phyloP scores from a whole-genome alignment of 208 protist genomes.

The Crithidia brevicula region DNA sequence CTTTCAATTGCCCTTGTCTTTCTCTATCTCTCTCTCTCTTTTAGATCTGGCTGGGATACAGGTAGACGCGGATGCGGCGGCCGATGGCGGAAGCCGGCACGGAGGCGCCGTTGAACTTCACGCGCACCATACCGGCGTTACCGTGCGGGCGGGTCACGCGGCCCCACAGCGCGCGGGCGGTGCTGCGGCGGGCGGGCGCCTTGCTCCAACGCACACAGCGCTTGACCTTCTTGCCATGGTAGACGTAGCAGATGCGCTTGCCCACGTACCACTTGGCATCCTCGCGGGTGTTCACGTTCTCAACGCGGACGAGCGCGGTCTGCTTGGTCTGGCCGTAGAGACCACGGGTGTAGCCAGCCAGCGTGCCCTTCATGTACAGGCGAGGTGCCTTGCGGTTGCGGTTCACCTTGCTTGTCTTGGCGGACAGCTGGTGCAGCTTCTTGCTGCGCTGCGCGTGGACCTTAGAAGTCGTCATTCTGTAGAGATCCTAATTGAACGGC shows the following conservation, averaged over 20 bases:
- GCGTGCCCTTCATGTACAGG: slow-evolving; percentile 93
- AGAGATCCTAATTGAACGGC: slow-evolving; percentile 18
- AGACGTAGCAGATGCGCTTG: slow-evolving; percentile 99
- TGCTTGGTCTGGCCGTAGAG: slow-evolving; percentile 95
- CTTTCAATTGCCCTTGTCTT: neutral
- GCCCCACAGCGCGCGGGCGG: slow-evolving; percentile 97
- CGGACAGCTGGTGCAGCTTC: slow-evolving; percentile 89
- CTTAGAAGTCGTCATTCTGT: slow-evolving; percentile 68
- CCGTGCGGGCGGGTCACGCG: slow-evolving; percentile 97
- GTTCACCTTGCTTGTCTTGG: slow-evolving; percentile 86
- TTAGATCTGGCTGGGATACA: slow-evolving; percentile 98
- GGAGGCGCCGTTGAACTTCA: slow-evolving; percentile 96
- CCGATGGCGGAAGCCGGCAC: slow-evolving; percentile 97
- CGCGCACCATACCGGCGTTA: slow-evolving; percentile 96
- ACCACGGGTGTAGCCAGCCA: slow-evolving; percentile 90
- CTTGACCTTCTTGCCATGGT: slow-evolving; percentile 96
- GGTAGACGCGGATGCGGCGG: slow-evolving; percentile 96
- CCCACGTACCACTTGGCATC: slow-evolving; percentile 98
- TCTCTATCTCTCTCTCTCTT: neutral
- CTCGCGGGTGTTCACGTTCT: slow-evolving; percentile 96
- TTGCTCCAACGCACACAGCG: slow-evolving; percentile 91
- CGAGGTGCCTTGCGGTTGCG: slow-evolving; percentile 87
- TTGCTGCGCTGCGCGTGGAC: slow-evolving; percentile 88
- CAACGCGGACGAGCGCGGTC: slow-evolving; percentile 95
- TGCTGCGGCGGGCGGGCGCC: slow-evolving; percentile 89